These are phyloP conservation scores for Eimeria acervulina DNA, from an alignment of 169 alveolate genomes.

Conservation along the genomic window DNA sequence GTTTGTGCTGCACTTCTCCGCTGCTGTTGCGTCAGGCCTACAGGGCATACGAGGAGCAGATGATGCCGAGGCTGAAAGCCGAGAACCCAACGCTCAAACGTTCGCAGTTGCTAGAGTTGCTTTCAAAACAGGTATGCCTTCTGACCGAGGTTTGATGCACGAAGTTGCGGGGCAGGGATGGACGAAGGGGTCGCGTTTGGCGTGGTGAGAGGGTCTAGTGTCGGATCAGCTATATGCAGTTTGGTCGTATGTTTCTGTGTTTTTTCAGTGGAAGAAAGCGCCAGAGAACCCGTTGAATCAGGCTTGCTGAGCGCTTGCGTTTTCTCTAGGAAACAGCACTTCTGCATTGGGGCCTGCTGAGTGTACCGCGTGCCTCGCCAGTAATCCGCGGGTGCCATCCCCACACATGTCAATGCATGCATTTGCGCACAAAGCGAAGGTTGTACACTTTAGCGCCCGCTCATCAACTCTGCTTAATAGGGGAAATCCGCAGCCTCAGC, in stretches of 20 bases:
- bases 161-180: not conserved
- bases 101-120: constrained; percentile 71
- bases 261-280: constrained; percentile 77
- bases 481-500: not conserved
- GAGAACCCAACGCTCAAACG: constrained; percentile 80
- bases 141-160: not conserved
- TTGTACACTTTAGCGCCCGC: not conserved
- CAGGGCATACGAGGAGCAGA: constrained; percentile 78
- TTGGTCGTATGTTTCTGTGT: not conserved
- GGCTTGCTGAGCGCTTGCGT: constrained; percentile 2
- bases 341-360: not conserved
- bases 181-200: not conserved
- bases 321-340: not conserved
- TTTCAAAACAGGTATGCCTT: constrained; percentile 30
- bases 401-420: not conserved
- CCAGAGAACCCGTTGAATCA: constrained; percentile 80
- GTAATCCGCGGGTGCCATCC: not conserved
- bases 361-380: not conserved
- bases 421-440: not conserved
- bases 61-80: constrained; percentile 78
- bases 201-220: not conserved
- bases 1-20: not conserved
- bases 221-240: not conserved
- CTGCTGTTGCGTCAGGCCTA: constrained; percentile 41
- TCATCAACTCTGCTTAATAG: not conserved